phyloP scores from a whole-genome alignment of 176 grass and related monocot genomes.

The Rhynchospora pubera region DNA sequence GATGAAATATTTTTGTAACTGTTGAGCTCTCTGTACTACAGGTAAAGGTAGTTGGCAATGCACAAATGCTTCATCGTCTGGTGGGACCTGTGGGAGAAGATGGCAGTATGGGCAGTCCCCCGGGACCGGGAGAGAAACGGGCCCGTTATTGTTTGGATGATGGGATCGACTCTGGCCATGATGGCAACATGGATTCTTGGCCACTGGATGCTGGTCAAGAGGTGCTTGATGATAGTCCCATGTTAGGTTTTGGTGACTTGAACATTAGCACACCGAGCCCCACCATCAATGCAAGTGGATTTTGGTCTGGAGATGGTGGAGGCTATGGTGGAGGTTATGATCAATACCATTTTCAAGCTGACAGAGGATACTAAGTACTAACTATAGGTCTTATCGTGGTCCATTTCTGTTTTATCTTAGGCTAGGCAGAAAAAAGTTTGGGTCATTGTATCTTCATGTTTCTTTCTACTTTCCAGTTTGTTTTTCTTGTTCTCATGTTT shows the following conservation, averaged over 20 bases:
- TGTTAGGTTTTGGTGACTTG: constrained; percentile 16
- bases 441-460: neutral
- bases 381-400: neutral
- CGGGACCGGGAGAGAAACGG: constrained; percentile 17
- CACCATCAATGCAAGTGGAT: constrained; percentile 1
- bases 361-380: constrained; percentile 25
- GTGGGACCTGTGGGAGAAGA: neutral
- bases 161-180: neutral
- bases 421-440: neutral
- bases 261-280: neutral
- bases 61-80: constrained; percentile 45
- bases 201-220: constrained; percentile 9
- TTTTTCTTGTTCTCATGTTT: constrained; percentile 7
- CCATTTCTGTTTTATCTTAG: neutral
- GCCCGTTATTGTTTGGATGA: constrained; percentile 26
- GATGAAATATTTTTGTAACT: neutral
- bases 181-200: neutral
- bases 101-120: neutral
- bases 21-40: neutral
- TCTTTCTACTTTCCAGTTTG: neutral
- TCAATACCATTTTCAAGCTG: constrained; percentile 27
- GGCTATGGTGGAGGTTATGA: constrained; percentile 19
- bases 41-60: constrained; percentile 57
- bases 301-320: constrained; percentile 22
- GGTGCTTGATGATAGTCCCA: neutral